Percentiles rank a stretch among this genome's conserved stretches.
These are phyloP conservation scores for Chlamydomonas eustigma DNA, from an alignment of 139 green algal species.

Conservation along the genomic window DNA sequence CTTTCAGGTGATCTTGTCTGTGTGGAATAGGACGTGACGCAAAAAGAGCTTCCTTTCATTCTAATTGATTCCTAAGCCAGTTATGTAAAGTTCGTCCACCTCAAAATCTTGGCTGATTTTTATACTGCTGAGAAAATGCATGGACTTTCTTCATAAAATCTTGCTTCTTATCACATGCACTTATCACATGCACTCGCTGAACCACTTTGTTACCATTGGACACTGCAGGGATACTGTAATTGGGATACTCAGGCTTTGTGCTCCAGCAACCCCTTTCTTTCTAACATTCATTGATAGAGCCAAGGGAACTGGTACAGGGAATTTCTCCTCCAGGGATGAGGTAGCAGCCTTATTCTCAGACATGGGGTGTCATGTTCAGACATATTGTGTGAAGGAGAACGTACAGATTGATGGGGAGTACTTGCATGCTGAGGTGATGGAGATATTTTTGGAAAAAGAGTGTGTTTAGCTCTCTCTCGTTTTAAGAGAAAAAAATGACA, in stretches of 20 bases:
- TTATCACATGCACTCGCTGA: not conserved
- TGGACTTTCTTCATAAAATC: not conserved
- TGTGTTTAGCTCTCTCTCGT: too few relatives aligned
- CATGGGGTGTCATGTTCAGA: not conserved
- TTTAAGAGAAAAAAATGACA: too few relatives aligned
- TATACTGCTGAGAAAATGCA: not conserved
- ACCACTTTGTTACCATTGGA: not conserved
- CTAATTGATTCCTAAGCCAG: not conserved
- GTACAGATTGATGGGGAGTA: not conserved
- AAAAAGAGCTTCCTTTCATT: too few relatives aligned
- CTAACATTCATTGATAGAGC: not conserved
- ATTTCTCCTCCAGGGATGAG: not conserved
- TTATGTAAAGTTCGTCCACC: not conserved
- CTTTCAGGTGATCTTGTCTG: not conserved
- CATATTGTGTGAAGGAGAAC: not conserved
- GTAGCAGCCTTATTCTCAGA: not conserved
- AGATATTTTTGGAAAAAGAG: not conserved
- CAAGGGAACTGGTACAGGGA: not conserved
- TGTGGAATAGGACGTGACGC: not conserved
- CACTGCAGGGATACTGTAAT: conserved; percentile 2
- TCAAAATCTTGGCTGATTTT: not conserved
- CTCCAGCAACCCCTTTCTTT: not conserved
- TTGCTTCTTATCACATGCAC: not conserved
- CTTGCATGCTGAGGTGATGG: not conserved
- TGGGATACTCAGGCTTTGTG: not conserved